Evolutionary conservation across 768 basidiomycete species (phyloP).

Genomic region (Fistulinella prunicolor): DNA sequence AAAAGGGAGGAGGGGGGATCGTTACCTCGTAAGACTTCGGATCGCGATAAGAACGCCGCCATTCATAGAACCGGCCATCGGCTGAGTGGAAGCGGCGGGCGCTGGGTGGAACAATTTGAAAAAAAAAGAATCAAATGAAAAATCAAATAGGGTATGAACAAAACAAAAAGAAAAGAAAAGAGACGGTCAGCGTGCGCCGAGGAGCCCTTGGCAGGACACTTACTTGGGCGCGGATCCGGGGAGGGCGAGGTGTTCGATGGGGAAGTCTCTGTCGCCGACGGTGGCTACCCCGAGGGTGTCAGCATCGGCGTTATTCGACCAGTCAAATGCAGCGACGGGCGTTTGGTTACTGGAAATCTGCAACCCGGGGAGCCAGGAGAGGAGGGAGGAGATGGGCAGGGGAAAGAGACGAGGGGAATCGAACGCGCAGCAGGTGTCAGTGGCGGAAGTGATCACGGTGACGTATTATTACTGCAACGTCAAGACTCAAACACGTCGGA

Average conservation of each 20-base stretch:
- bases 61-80: constrained; percentile 62
- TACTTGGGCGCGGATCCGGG: constrained; percentile 52
- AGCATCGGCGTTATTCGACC: constrained; percentile 27
- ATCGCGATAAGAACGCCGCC: constrained; percentile 52
- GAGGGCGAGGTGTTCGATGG: constrained; percentile 62
- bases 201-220: constrained; percentile 7
- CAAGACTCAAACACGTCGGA: no score
- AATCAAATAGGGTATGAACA: no score
- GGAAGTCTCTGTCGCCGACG: constrained; percentile 50
- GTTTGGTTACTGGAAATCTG: constrained; percentile 43
- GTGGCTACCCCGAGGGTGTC: constrained; percentile 42
- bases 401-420: no score
- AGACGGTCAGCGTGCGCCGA: constrained; percentile 10
- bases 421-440: no score
- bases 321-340: constrained; percentile 54
- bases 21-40: constrained; percentile 59
- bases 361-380: background rate
- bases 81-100: constrained; percentile 57
- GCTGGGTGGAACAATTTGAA: constrained; percentile 34
- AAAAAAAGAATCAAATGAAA: no score
- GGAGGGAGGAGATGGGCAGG: background rate
- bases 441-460: no score
- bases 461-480: no score
- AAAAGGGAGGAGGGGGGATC: background rate
- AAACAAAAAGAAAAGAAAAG: background rate